A percentile compares a stretch with the other conserved stretches of the same genome.
Evolutionary conservation across 257 asterid species (phyloP).

Genomic region (Solanum clarkiae): DNA sequence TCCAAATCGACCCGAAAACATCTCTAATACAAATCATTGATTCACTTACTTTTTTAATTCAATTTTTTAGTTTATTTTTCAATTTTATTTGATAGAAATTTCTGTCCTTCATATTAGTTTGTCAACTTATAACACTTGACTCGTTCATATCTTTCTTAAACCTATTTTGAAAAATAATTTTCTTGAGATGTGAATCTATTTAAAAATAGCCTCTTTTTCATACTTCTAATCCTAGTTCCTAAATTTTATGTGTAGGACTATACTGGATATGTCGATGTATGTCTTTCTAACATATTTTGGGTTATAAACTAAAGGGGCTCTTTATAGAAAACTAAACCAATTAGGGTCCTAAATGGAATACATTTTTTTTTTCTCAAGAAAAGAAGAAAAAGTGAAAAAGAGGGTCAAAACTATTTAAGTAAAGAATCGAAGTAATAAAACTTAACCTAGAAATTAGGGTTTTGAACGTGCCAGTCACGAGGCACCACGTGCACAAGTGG

Average conservation of each 20-base stretch:
- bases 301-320: not conserved
- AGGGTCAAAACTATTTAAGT: not conserved
- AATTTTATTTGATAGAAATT: not conserved
- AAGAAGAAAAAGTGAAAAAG: not conserved
- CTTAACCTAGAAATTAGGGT: not conserved
- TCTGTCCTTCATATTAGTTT: not conserved
- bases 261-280: not conserved
- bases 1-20: too few relatives aligned
- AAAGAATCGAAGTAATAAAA: not conserved
- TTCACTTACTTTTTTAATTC: not conserved
- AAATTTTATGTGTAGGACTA: not conserved
- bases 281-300: not conserved
- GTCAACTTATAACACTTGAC: not conserved
- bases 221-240: not conserved
- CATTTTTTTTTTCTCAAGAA: not conserved
- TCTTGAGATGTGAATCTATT: not conserved
- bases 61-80: not conserved
- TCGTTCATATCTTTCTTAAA: not conserved
- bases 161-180: not conserved
- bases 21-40: not conserved
- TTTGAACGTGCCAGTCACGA: slow-evolving; percentile 12
- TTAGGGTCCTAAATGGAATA: not conserved
- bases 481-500: not conserved
- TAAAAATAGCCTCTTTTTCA: not conserved
- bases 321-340: not conserved